Base-by-base conservation (phyloP, 768 basidiomycete species). In the Rubroboletus pulcherrimus region DNA sequence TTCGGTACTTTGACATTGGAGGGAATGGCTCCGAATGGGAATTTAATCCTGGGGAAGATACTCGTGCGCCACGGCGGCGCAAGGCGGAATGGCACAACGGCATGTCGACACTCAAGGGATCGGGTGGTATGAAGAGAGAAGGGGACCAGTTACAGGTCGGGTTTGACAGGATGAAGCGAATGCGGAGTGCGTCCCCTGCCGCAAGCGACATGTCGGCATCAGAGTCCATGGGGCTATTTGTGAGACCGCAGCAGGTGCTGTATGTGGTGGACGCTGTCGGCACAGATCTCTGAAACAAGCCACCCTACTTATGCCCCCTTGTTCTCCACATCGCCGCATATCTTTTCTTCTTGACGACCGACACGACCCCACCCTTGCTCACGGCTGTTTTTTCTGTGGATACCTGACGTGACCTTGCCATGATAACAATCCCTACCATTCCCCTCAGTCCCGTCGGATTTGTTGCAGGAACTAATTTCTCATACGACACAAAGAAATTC, bases 251-350 rank as follows among this genome's bases (percentile, higher is more conserved):
- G 71, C 90, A 92, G 68, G 89, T 93, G 53, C 74, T 93, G 51
- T 92, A 93, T 66, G 91, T 93, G 30, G 84, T 93, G 34, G 89
- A 91, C 67, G 91, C 91, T 35, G 84, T 89, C 40, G 89, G 84
- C 5, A 73, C 79, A 12, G 83, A 85, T 72, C 65, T 86, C 49
- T 87, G 69, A 81, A 38, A 29, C 40, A 11, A 33, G 40, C 7
- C 33, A 7, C 26, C 37, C 19, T 30, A 9, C 33, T n/a, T n/a
- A 26, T 7, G 29, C 39, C 15, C 31, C 38, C 15, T 24, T 19
- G 12, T 24, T 42, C 17, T 12, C 29, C 15, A n/a, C 15, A 6
- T 31, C 10, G 10, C 39, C 26, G 2, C 39, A 39, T n/a, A 0
- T 33, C 17, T 24, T 45, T 30, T 41, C 33, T 33, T 55, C 26